phyloP scores from a whole-genome alignment of 192 early-diverging fungal genomes.

The Coemansia sp. region DNA sequence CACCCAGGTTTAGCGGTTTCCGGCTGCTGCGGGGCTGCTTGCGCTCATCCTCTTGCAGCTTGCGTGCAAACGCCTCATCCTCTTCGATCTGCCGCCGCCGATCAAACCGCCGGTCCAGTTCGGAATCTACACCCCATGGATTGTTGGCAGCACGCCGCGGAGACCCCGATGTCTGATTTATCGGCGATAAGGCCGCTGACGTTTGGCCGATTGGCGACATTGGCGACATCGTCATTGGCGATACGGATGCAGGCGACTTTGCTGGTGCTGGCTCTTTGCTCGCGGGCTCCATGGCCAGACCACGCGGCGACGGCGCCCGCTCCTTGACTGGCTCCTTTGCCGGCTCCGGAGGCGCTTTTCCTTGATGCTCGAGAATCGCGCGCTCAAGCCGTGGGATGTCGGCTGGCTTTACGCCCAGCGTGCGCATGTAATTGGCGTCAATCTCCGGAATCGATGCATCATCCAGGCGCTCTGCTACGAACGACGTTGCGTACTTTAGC shows the following conservation, averaged over 20 bases:
- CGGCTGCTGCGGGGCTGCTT: slow-evolving; percentile 7
- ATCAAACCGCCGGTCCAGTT: slow-evolving; percentile 39
- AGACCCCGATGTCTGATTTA: no score
- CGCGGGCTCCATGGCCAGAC: slow-evolving; percentile 13
- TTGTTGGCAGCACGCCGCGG: slow-evolving; percentile 29
- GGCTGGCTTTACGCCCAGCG: slow-evolving; percentile 76
- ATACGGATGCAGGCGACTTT: no score
- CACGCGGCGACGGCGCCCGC: slow-evolving; percentile 1
- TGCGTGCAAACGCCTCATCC: slow-evolving; percentile 79
- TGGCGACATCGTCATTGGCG: no score
- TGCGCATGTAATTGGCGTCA: slow-evolving; percentile 67
- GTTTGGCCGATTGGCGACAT: no score
- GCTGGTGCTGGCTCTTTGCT: slow-evolving; percentile 25
- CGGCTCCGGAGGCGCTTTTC: slow-evolving; percentile 15
- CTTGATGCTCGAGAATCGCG: slow-evolving; percentile 51
- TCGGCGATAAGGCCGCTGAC: no score
- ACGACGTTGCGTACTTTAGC: slow-evolving; percentile 73
- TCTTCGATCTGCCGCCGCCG: slow-evolving; percentile 60
- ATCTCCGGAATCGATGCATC: slow-evolving; percentile 70
- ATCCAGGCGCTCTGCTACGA: slow-evolving; percentile 86
- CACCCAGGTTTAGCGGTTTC: slow-evolving; percentile 39
- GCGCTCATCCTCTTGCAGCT: slow-evolving; percentile 63
- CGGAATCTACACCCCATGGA: slow-evolving; percentile 49
- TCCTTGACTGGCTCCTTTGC: neutral
- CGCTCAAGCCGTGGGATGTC: slow-evolving; percentile 75